These are phyloP conservation scores for Breynia disticha DNA, from an alignment of 441 rosid genomes.

Conservation along the genomic window DNA sequence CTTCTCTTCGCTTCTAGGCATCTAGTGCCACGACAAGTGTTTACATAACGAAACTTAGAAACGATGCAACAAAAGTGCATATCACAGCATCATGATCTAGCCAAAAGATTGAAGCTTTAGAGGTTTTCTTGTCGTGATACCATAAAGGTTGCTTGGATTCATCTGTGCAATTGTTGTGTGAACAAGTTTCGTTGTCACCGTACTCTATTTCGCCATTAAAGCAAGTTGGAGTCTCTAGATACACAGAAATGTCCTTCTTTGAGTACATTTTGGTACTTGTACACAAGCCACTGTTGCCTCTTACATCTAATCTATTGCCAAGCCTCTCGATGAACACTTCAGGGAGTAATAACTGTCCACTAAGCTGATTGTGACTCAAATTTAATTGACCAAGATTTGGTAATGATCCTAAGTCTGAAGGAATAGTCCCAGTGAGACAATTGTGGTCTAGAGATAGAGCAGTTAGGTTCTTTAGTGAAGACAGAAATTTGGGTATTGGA, in stretches of 20 bases:
- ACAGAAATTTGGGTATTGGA: constrained; percentile 22
- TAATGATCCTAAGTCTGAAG: constrained; percentile 28
- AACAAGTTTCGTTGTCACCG: constrained; percentile 7
- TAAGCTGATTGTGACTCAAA: constrained; percentile 29
- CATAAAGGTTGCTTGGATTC: constrained; percentile 13
- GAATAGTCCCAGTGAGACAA: constrained; percentile 28
- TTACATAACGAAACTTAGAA: not conserved
- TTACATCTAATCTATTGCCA: constrained; percentile 32
- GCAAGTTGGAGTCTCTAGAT: constrained; percentile 23
- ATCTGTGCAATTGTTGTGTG: constrained; percentile 10
- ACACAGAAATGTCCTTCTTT: constrained; percentile 14
- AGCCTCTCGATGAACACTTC: constrained; percentile 29
- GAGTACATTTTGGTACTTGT: constrained; percentile 15
- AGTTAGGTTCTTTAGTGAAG: constrained; percentile 24
- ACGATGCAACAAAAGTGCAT: constrained; percentile 3
- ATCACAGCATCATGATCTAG: constrained; percentile 3
- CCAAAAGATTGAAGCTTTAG: constrained; percentile 8
- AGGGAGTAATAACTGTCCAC: constrained; percentile 24
- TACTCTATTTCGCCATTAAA: constrained; percentile 11
- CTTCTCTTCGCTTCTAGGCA: not conserved
- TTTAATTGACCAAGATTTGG: constrained; percentile 30
- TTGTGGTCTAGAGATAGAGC: constrained; percentile 31
- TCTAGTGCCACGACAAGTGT: not conserved
- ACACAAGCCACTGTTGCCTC: constrained; percentile 33
- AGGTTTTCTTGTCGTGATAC: constrained; percentile 15